Percentiles rank a stretch among this genome's conserved stretches.
Evolutionary conservation across 306 rosid species (phyloP).

Genomic region (Quercus parvula): DNA sequence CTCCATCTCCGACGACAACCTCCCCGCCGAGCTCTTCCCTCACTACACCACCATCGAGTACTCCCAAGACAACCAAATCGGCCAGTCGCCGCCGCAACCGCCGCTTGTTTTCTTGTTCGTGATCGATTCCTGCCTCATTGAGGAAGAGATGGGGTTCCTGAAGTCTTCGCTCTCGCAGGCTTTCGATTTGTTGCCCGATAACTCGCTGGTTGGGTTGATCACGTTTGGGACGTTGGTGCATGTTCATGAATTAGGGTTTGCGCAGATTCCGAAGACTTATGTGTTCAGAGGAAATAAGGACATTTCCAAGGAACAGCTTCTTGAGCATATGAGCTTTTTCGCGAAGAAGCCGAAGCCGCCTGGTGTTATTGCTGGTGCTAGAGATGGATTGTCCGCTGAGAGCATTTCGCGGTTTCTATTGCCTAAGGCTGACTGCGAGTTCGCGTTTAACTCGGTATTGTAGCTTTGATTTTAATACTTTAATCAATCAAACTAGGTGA

Average conservation of each 20-base stretch:
- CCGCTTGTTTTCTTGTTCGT: conserved; percentile 82
- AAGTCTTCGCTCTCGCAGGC: conserved; percentile 78
- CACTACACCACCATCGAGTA: conserved; percentile 90
- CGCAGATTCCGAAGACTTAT: conserved; percentile 61
- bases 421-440: conserved; percentile 84
- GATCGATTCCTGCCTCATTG: conserved; percentile 74
- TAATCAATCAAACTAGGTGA: too few species aligned
- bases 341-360: conserved; percentile 69
- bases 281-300: conserved; percentile 86
- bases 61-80: conserved; percentile 15
- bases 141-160: conserved; percentile 75
- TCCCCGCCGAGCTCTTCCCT: conserved; percentile 95
- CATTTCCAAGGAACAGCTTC: conserved; percentile 71
- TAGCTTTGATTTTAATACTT: background rate
- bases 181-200: conserved; percentile 72
- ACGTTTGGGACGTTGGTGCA: conserved; percentile 79
- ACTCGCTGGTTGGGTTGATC: conserved; percentile 79
- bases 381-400: conserved; percentile 79
- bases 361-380: conserved; percentile 85
- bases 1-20: conserved; percentile 77
- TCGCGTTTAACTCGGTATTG: conserved; percentile 71
- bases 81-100: background rate
- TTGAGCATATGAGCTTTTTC: conserved; percentile 86
- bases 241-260: conserved; percentile 90
- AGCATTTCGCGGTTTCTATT: conserved; percentile 77